Conservation (phyloP, 176 grass and related monocot genomes). For the Thinopyrum elongatum region DNA sequence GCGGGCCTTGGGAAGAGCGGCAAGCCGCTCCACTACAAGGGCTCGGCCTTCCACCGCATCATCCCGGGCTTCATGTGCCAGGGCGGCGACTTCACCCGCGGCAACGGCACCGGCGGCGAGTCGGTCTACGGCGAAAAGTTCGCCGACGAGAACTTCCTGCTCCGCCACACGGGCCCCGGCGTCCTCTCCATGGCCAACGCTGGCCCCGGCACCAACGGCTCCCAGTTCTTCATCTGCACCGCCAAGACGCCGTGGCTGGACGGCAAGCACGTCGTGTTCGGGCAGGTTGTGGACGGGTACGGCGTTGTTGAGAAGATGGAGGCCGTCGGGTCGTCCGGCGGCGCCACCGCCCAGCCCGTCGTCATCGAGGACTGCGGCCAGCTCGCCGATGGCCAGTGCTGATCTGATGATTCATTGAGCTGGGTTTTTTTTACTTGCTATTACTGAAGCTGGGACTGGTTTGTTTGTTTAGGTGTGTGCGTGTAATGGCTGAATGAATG, state of each 20-base stretch:
- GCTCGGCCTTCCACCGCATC: conserved; percentile 67
- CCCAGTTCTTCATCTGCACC: conserved; percentile 82
- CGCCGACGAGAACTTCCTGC: conserved; percentile 63
- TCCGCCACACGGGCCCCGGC: conserved; percentile 58
- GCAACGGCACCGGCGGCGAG: conserved; percentile 69
- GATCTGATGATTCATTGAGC: too few species aligned
- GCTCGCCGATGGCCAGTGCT: neutral
- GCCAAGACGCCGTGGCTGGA: conserved; percentile 53
- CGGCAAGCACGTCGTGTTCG: conserved; percentile 72
- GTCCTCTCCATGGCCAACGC: conserved; percentile 79
- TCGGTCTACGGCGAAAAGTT: conserved; percentile 71
- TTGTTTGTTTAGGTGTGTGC: too few species aligned
- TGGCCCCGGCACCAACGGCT: conserved; percentile 66
- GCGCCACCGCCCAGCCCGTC: conserved; percentile 36
- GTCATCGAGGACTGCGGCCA: conserved; percentile 69
- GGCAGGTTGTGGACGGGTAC: conserved; percentile 64
- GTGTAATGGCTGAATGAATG: too few species aligned
- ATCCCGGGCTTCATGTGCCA: conserved; percentile 78
- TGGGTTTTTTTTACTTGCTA: too few species aligned
- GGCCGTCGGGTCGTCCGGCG: conserved; percentile 33
- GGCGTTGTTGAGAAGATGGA: conserved; percentile 68
- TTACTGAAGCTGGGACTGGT: too few species aligned
- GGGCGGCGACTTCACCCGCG: conserved; percentile 78
- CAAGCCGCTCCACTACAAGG: conserved; percentile 73
- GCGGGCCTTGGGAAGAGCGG: conserved; percentile 46